Evolutionary conservation across 805 yeast species (phyloP).

Genomic region (Kuraishia piskuri): DNA sequence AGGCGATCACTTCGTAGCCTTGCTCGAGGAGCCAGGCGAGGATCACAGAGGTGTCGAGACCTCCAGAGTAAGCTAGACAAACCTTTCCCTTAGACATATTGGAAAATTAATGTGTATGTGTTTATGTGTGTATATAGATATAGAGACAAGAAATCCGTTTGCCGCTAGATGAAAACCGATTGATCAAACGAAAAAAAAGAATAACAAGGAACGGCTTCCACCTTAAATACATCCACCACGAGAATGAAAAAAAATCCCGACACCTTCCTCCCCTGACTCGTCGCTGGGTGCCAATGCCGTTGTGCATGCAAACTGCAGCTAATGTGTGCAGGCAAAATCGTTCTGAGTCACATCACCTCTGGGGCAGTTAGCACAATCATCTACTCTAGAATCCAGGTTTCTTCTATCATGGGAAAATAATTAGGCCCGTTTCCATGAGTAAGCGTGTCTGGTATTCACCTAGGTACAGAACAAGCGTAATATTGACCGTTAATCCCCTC

Average conservation of each 20-base stretch:
- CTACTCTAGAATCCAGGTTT: not conserved
- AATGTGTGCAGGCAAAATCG: not conserved
- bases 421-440: no score
- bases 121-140: not conserved
- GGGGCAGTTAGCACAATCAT: not conserved
- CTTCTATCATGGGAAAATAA: no score
- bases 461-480: not conserved
- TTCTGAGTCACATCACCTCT: not conserved
- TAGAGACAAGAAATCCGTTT: not conserved
- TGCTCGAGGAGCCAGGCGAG: constrained; percentile 97
- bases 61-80: constrained; percentile 98
- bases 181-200: not conserved
- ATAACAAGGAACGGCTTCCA: not conserved
- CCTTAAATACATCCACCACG: not conserved
- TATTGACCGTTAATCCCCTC: no score
- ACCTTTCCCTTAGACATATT: constrained; percentile 95
- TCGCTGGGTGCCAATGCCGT: not conserved
- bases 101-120: constrained; percentile 1
- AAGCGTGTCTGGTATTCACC: no score
- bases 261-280: not conserved
- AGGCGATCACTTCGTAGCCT: constrained; percentile 97
- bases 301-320: not conserved
- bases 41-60: constrained; percentile 95
- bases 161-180: not conserved
- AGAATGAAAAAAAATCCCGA: not conserved